These are phyloP conservation scores for Pyrus pyrifolia DNA, from an alignment of 306 rosid genomes.

Conservation along the genomic window DNA sequence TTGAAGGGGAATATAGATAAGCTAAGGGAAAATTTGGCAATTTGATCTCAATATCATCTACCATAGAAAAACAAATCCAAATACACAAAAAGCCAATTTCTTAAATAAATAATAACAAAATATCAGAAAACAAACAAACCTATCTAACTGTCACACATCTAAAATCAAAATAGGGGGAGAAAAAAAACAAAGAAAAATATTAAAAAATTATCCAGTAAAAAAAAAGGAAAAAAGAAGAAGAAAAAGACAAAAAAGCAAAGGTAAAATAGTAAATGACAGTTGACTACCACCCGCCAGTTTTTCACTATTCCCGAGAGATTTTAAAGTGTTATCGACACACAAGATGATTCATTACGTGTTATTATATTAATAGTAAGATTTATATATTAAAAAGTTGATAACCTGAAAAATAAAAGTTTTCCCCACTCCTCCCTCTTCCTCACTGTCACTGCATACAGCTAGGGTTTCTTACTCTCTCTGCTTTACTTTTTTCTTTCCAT, in stretches of 20 bases:
- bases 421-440: neutral
- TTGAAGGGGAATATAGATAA: too few species aligned
- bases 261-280: slow-evolving; percentile 6
- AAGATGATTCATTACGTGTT: accelerated
- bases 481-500: neutral
- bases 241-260: neutral
- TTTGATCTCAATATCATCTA: neutral
- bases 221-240: neutral
- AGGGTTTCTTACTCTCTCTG: slow-evolving; percentile 25
- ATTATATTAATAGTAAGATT: too few species aligned
- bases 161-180: neutral
- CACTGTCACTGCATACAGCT: slow-evolving; percentile 19
- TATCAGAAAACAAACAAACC: neutral
- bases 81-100: neutral
- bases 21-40: too few species aligned
- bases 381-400: too few species aligned
- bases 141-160: neutral
- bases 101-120: neutral
- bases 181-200: neutral
- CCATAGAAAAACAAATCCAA: neutral
- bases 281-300: slow-evolving; percentile 3
- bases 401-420: too few species aligned
- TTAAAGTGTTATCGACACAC: accelerated
- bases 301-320: too few species aligned
- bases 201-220: neutral